phyloP scores from a whole-genome alignment of 805 yeast species.

The Metschnikowia bowlesiae region DNA sequence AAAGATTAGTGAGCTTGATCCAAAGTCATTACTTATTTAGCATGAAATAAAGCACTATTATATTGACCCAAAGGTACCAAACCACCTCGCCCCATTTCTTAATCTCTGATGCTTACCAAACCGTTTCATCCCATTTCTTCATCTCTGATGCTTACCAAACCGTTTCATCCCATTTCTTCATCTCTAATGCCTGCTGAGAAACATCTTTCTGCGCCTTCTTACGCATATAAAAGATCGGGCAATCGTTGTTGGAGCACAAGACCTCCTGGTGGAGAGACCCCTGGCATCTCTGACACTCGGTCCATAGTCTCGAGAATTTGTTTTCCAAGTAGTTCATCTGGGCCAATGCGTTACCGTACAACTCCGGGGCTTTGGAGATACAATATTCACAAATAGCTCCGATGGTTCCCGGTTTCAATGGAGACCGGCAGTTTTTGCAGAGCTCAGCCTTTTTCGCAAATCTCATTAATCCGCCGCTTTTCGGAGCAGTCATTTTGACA shows the following conservation, averaged over 20 bases:
- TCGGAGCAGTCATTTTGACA: conserved; percentile 66
- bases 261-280: conserved; percentile 96
- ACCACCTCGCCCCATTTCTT: too few species aligned
- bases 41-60: neutral
- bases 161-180: conserved; percentile 62
- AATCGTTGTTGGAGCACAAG: conserved; percentile 89
- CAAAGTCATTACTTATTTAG: neutral
- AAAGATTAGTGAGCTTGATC: conserved; percentile 4
- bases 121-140: conserved; percentile 58
- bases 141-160: conserved; percentile 56
- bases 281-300: conserved; percentile 97
- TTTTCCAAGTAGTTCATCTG: conserved; percentile 76
- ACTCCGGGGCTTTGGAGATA: conserved; percentile 57
- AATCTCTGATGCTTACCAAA: conserved; percentile 37
- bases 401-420: conserved; percentile 54
- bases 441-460: conserved; percentile 86
- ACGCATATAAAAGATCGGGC: conserved; percentile 97
- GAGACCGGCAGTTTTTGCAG: conserved; percentile 85
- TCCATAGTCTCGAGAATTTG: conserved; percentile 88
- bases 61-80: neutral
- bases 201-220: conserved; percentile 78
- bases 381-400: conserved; percentile 85
- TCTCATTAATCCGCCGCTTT: conserved; percentile 82
- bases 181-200: conserved; percentile 49
- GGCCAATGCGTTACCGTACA: conserved; percentile 77